A percentile compares a stretch with the other conserved stretches of the same genome.
Conservation (phyloP, 2,329 filamentous ascomycete species). For the Acarospora socialis region DNA sequence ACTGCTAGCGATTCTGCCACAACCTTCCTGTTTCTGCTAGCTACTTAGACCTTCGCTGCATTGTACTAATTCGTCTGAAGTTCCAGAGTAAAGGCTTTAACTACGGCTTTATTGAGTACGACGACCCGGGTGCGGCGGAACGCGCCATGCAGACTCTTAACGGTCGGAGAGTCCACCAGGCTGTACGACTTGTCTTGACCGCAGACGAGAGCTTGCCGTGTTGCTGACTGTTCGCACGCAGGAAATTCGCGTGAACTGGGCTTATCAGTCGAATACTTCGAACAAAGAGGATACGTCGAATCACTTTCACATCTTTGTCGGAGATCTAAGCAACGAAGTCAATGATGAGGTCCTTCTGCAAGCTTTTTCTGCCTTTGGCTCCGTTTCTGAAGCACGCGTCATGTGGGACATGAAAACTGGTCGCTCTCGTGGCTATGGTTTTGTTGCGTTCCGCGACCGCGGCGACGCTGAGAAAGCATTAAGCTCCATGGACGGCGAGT, state of each 20-base stretch:
- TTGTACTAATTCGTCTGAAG: conserved; percentile 1
- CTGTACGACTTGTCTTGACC: conserved; percentile 55
- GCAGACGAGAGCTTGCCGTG: too few relatives aligned
- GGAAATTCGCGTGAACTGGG: conserved; percentile 99
- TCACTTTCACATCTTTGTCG: conserved; percentile 98
- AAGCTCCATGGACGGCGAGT: conserved; percentile 97
- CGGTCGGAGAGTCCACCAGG: conserved; percentile 86
- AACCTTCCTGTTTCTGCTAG: not conserved
- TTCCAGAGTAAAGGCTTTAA: conserved; percentile 86
- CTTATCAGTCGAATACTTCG: conserved; percentile 86
- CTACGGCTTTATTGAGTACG: conserved; percentile 98
- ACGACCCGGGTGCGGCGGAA: conserved; percentile 91
- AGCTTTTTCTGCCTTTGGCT: conserved; percentile 91
- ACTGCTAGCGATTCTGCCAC: not conserved
- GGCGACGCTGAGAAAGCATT: conserved; percentile 88
- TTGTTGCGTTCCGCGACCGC: conserved; percentile 92
- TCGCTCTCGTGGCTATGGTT: conserved; percentile 90
- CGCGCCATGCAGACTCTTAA: conserved; percentile 96
- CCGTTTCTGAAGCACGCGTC: conserved; percentile 90
- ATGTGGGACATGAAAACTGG: conserved; percentile 99
- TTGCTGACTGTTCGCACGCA: conserved; percentile 24
- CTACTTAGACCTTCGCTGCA: too few relatives aligned
- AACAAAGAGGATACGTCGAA: conserved; percentile 96
- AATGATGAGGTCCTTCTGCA: conserved; percentile 90
- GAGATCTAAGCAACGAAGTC: conserved; percentile 94